These are phyloP conservation scores for Ogataea wickerhamii DNA, from an alignment of 805 yeast species.

Conservation along the genomic window DNA sequence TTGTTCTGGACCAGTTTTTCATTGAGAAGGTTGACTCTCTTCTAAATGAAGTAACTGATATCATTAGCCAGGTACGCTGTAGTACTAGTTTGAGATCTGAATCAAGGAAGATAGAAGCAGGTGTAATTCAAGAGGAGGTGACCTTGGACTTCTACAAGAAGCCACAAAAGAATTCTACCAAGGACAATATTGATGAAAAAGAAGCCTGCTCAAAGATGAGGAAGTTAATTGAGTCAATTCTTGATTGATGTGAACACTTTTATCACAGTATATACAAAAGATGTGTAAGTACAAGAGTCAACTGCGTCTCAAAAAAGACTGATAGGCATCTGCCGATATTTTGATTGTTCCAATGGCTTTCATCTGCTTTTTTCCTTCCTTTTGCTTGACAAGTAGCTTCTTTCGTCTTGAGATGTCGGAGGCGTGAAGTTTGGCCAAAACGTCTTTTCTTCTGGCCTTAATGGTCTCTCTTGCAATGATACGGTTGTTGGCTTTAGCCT, in stretches of 20 bases:
- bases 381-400: slow-evolving; percentile 82
- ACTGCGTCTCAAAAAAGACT: slow-evolving; percentile 61
- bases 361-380: slow-evolving; percentile 88
- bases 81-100: background rate
- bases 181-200: slow-evolving; percentile 7
- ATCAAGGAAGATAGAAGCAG: background rate
- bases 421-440: slow-evolving; percentile 89
- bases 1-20: background rate
- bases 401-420: slow-evolving; percentile 88
- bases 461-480: slow-evolving; percentile 90
- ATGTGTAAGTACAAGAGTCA: no score
- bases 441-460: slow-evolving; percentile 91
- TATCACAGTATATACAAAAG: background rate
- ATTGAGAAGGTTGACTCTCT: background rate
- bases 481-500: slow-evolving; percentile 77
- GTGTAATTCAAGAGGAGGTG: slow-evolving; percentile 9
- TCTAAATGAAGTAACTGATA: background rate
- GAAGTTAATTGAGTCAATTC: slow-evolving; percentile 14
- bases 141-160: slow-evolving; percentile 1
- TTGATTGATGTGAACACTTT: background rate
- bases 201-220: slow-evolving; percentile 22
- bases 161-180: slow-evolving; percentile 6
- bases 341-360: slow-evolving; percentile 73
- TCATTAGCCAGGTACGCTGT: background rate
- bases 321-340: slow-evolving; percentile 84